Percentiles rank a stretch among this genome's conserved stretches.
Evolutionary conservation across 371 early-diverging fungal species (phyloP).

Genomic region (Phascolomyces articulosus): DNA sequence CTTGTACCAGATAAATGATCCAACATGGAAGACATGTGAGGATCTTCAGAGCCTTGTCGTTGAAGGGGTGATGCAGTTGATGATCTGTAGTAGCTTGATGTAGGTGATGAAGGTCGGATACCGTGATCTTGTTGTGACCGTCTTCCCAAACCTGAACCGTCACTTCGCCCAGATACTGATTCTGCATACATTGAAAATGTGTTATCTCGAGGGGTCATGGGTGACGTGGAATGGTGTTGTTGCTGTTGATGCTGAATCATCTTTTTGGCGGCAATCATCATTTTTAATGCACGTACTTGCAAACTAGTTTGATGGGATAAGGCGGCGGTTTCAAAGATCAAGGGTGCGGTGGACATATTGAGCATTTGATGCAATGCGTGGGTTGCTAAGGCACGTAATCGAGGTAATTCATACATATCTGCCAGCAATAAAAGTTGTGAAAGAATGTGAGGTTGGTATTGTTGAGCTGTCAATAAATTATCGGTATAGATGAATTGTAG

Average conservation of each 20-base stretch:
- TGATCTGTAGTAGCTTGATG: background rate
- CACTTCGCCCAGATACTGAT: conserved; percentile 12
- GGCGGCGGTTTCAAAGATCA: conserved; percentile 57
- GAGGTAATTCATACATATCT: conserved; percentile 55
- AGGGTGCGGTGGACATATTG: conserved; percentile 56
- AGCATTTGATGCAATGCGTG: conserved; percentile 60
- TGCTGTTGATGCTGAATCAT: conserved; percentile 43
- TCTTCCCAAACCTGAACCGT: background rate
- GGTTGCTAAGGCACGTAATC: conserved; percentile 49
- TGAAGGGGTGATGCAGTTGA: background rate
- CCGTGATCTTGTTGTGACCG: background rate
- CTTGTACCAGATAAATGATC: conserved; percentile 2
- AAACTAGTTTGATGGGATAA: conserved; percentile 53
- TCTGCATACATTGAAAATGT: conserved; percentile 30
- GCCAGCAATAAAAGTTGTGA: conserved; percentile 59
- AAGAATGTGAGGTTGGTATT: conserved; percentile 50
- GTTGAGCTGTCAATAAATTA: conserved; percentile 56
- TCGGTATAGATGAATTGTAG: conserved; percentile 68
- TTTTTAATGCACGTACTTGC: conserved; percentile 53
- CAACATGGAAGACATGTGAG: conserved; percentile 5
- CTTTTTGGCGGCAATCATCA: conserved; percentile 50
- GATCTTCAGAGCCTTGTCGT: background rate
- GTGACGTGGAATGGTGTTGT: conserved; percentile 25
- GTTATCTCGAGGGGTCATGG: conserved; percentile 15
- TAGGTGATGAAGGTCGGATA: background rate